Conservation (phyloP, 352 stramenopile species). For the Blastocystis sp. region DNA sequence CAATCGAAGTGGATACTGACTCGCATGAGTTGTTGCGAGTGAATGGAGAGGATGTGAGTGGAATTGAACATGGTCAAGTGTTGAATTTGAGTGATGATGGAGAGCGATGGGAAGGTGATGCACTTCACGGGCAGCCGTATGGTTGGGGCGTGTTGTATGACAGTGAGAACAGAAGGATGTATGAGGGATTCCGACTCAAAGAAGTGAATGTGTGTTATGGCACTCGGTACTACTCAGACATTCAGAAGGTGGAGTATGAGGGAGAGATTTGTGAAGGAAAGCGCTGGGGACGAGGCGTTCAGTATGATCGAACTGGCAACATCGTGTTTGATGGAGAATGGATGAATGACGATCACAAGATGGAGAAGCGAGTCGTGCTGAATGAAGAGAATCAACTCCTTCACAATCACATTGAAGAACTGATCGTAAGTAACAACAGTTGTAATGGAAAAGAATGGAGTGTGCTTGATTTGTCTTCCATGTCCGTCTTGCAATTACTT, state of each 20-base stretch:
- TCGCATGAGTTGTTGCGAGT: conserved; percentile 1
- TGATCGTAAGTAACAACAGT: neutral
- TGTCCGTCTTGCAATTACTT: too few species aligned
- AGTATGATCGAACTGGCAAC: neutral
- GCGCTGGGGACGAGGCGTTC: conserved; percentile 5
- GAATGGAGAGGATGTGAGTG: neutral
- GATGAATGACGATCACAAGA: neutral
- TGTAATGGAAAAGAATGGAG: too few species aligned
- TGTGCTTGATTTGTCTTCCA: neutral
- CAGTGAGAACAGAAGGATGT: neutral
- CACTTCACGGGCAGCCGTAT: neutral
- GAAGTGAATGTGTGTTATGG: conserved; percentile 1
- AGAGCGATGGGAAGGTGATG: conserved; percentile 33
- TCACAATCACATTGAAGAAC: neutral
- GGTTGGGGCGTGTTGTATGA: conserved; percentile 37
- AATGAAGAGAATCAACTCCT: neutral
- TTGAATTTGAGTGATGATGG: neutral
- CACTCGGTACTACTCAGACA: neutral
- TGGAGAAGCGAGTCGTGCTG: neutral
- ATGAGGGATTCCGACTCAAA: conserved; percentile 14
- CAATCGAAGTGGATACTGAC: neutral
- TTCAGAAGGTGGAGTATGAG: conserved; percentile 8
- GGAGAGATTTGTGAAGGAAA: neutral
- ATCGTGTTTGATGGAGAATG: conserved; percentile 20
- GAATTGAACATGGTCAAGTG: neutral